A percentile compares a stretch with the other conserved stretches of the same genome.
phyloP scores from a whole-genome alignment of 768 basidiomycete genomes.

The Mycena filopes region DNA sequence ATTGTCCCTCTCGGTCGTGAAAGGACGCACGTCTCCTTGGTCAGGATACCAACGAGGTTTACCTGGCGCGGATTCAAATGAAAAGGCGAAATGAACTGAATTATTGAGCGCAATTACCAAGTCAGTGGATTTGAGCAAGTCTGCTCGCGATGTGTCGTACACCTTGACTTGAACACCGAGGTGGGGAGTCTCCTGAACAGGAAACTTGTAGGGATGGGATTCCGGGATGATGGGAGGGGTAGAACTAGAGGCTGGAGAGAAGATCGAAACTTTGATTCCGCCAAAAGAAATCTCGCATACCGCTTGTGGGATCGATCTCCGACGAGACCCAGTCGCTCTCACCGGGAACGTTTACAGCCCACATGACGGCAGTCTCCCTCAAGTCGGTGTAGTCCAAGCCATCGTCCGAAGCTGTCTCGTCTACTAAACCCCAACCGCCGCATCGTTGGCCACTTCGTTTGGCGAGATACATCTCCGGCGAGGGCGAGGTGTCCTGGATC shows the following conservation, averaged over 20 bases:
- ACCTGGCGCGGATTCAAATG: too few relatives aligned
- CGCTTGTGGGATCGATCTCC: conserved; percentile 39
- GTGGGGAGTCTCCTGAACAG: conserved; percentile 62
- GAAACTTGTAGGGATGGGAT: conserved; percentile 69
- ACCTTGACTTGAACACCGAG: conserved; percentile 83
- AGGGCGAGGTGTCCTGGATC: conserved; percentile 84
- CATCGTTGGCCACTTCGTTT: conserved; percentile 51
- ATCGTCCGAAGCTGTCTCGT: conserved; percentile 35
- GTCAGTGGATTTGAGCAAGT: conserved; percentile 68
- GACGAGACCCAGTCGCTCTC: conserved; percentile 67
- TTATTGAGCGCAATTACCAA: too few relatives aligned
- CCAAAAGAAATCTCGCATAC: conserved; percentile 21
- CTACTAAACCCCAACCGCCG: conserved; percentile 82
- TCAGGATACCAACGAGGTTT: conserved; percentile 80
- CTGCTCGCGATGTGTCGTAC: conserved; percentile 59
- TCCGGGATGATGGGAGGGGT: conserved; percentile 13
- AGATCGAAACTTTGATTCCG: not conserved
- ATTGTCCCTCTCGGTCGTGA: too few relatives aligned
- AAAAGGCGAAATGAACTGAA: too few relatives aligned
- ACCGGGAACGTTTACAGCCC: conserved; percentile 82
- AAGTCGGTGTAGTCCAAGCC: conserved; percentile 50
- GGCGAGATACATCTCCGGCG: conserved; percentile 78
- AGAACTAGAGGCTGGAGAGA: conserved; percentile 5
- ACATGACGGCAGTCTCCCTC: conserved; percentile 71
- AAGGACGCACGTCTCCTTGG: conserved; percentile 63